Percentiles rank a stretch among this genome's conserved stretches.
Conservation (phyloP, 2,329 filamentous ascomycete genomes). For the Paradendryphiella salina region DNA sequence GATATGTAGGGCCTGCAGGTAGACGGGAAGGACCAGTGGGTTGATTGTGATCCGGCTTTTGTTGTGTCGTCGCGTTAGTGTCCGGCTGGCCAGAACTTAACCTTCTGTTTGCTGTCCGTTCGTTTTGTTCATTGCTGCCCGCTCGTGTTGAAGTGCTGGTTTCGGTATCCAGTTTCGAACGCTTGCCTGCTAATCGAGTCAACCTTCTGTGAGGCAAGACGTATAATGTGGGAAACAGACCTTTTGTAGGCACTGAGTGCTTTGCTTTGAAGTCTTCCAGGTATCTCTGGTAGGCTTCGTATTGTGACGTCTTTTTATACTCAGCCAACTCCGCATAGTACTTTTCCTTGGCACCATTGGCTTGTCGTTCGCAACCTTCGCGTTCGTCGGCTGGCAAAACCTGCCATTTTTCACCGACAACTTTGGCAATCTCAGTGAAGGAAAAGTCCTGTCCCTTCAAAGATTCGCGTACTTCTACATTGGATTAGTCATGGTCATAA, state of each 20-base stretch:
- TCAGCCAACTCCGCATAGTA: constrained; percentile 72
- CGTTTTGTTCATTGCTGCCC: constrained; percentile 37
- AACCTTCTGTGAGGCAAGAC: constrained; percentile 14
- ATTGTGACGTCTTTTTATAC: constrained; percentile 77
- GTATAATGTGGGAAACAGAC: constrained; percentile 24
- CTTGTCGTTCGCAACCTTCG: constrained; percentile 72
- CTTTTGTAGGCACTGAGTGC: constrained; percentile 53
- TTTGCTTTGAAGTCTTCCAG: constrained; percentile 77
- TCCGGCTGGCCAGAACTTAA: constrained; percentile 36
- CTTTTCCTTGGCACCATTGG: constrained; percentile 72
- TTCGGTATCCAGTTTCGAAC: constrained; percentile 50
- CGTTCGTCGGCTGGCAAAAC: constrained; percentile 67
- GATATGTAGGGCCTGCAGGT: constrained; percentile 30
- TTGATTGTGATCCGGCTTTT: constrained; percentile 35
- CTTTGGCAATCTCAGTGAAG: constrained; percentile 81
- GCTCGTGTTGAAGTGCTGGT: constrained; percentile 37
- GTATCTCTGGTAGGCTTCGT: constrained; percentile 70
- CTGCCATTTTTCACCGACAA: constrained; percentile 83
- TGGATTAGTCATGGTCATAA: constrained; percentile 20
- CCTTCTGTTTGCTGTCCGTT: constrained; percentile 32
- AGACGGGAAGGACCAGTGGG: constrained; percentile 31
- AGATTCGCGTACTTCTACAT: constrained; percentile 72
- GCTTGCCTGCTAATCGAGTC: constrained; percentile 48
- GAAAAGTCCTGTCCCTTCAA: constrained; percentile 75
- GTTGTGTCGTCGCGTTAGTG: constrained; percentile 17